Conservation (phyloP, 2,329 filamentous ascomycete species). For the Xylariaceae sp. region DNA sequence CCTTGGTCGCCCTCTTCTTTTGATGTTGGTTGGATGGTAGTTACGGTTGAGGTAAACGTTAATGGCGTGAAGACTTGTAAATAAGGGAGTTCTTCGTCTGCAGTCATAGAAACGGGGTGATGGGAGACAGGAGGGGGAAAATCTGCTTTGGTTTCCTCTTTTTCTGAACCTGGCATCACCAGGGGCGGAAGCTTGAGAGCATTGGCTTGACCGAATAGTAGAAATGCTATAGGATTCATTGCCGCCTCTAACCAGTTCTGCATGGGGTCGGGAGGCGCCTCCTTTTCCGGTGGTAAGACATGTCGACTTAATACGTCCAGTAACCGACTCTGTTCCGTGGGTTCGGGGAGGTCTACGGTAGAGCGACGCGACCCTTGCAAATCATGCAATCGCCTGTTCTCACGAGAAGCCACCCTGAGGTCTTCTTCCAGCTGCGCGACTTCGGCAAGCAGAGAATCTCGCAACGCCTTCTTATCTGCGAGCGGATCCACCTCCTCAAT, state of each 20-base stretch:
- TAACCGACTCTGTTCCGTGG: conserved; percentile 37
- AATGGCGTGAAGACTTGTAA: conserved; percentile 69
- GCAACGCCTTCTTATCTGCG: conserved; percentile 47
- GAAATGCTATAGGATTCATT: conserved; percentile 47
- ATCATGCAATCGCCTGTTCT: conserved; percentile 53
- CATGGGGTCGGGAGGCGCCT: conserved; percentile 31
- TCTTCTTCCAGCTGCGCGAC: conserved; percentile 56
- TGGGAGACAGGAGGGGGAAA: conserved; percentile 54
- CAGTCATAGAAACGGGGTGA: conserved; percentile 57
- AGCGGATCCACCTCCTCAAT: conserved; percentile 41
- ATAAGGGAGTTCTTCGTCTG: conserved; percentile 63
- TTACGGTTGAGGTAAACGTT: conserved; percentile 53
- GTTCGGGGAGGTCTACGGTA: conserved; percentile 26
- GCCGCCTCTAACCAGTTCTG: conserved; percentile 46
- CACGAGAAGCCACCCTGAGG: conserved; percentile 51
- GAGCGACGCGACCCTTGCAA: conserved; percentile 34
- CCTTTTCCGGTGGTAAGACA: conserved; percentile 37
- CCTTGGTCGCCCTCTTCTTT: conserved; percentile 19
- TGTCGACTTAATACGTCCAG: conserved; percentile 41
- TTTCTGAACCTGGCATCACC: conserved; percentile 19
- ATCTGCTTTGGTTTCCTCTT: conserved; percentile 30
- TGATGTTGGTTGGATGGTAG: conserved; percentile 38
- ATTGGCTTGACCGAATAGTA: conserved; percentile 46
- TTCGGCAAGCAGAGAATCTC: conserved; percentile 52
- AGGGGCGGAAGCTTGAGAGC: conserved; percentile 27